phyloP scores from a whole-genome alignment of 768 basidiomycete species.

The Agrocybe praecox region DNA sequence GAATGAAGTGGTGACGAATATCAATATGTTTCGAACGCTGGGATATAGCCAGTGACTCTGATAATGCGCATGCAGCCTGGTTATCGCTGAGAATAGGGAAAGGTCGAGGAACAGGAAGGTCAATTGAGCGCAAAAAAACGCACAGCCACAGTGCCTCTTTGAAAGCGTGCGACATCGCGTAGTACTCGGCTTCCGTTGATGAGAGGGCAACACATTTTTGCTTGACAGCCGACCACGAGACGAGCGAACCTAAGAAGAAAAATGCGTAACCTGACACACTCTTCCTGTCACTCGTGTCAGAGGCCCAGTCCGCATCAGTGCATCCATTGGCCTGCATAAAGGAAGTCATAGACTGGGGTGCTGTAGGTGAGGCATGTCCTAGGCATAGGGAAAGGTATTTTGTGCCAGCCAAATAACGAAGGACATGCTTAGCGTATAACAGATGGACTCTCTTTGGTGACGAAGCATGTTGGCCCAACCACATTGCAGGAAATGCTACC shows the following conservation, averaged over 20 bases:
- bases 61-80: slow-evolving; percentile 10
- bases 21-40: slow-evolving; percentile 31
- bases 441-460: slow-evolving; percentile 29
- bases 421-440: slow-evolving; percentile 29
- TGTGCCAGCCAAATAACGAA: slow-evolving; percentile 34
- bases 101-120: slow-evolving; percentile 8
- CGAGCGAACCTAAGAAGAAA: slow-evolving; percentile 25
- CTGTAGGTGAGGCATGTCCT: not conserved
- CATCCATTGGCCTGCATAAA: slow-evolving; percentile 13
- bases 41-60: slow-evolving; percentile 22
- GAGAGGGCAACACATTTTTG: slow-evolving; percentile 35
- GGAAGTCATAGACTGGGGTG: not conserved
- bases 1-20: slow-evolving; percentile 36
- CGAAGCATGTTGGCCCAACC: slow-evolving; percentile 28
- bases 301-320: slow-evolving; percentile 35
- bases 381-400: slow-evolving; percentile 19
- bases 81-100: slow-evolving; percentile 26
- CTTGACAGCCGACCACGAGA: slow-evolving; percentile 35
- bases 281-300: slow-evolving; percentile 21
- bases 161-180: slow-evolving; percentile 29
- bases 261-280: slow-evolving; percentile 39
- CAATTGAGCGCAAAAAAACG: slow-evolving; percentile 15
- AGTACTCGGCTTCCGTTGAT: slow-evolving; percentile 41
- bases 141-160: slow-evolving; percentile 29
- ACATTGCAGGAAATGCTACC: slow-evolving; percentile 29